Evolutionary conservation across 257 asterid genomes (phyloP).

Genomic region (Knoxia roxburghii): DNA sequence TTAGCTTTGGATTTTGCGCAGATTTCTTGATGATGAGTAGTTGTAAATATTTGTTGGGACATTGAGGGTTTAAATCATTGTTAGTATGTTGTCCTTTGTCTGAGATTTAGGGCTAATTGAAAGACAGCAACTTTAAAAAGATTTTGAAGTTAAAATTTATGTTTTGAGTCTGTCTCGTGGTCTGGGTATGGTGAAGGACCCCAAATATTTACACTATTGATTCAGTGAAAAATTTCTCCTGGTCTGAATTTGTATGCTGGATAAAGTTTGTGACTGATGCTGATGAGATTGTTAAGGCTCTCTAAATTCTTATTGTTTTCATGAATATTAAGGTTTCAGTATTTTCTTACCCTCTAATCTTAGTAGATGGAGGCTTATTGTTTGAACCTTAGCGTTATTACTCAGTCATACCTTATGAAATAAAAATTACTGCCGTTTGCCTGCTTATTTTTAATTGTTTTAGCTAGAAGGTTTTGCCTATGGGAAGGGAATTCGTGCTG

Average conservation of each 20-base stretch:
- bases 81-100: too few relatives aligned
- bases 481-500: background rate
- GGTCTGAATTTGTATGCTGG: background rate
- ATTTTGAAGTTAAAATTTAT: too few relatives aligned
- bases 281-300: constrained; percentile 83
- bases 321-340: background rate
- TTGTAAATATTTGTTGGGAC: background rate
- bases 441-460: too few relatives aligned
- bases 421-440: background rate
- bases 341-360: too few relatives aligned
- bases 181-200: too few relatives aligned
- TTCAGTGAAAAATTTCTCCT: too few relatives aligned
- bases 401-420: background rate
- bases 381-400: background rate
- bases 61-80: background rate
- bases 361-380: background rate
- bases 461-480: too few relatives aligned
- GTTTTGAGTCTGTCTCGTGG: too few relatives aligned
- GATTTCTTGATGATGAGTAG: background rate
- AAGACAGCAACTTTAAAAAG: too few relatives aligned
- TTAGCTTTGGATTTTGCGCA: background rate
- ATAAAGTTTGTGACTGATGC: constrained; percentile 50
- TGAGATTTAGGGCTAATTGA: too few relatives aligned
- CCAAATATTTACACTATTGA: too few relatives aligned
- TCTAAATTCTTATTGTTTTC: constrained; percentile 23